These are phyloP conservation scores for Psilocybe sp. DNA, from an alignment of 768 basidiomycete species.

Conservation along the genomic window DNA sequence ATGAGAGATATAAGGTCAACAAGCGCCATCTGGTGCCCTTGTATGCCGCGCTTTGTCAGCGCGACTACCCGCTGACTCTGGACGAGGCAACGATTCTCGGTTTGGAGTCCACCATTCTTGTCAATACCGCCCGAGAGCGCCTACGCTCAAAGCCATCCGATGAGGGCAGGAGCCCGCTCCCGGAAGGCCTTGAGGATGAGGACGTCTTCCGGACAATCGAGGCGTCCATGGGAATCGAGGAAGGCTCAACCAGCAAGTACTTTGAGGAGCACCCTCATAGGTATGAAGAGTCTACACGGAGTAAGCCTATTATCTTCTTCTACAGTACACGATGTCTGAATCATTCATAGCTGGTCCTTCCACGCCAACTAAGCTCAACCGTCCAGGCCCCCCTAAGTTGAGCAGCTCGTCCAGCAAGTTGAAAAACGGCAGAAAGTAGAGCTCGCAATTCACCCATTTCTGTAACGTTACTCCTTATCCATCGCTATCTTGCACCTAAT, in stretches of 20 bases:
- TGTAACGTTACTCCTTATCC: too few relatives aligned
- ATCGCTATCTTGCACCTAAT: too few relatives aligned
- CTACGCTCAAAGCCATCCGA: conserved; percentile 29
- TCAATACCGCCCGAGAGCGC: conserved; percentile 50
- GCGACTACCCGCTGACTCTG: conserved; percentile 47
- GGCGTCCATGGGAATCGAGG: conserved; percentile 9
- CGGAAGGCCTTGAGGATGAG: conserved; percentile 11
- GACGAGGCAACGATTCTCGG: conserved; percentile 58
- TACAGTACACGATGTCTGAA: not conserved
- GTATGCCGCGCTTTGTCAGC: conserved; percentile 51
- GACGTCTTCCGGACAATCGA: conserved; percentile 15
- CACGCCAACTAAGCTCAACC: too few relatives aligned
- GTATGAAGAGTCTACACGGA: not conserved
- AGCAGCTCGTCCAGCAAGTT: too few relatives aligned
- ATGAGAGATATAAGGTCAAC: conserved; percentile 50
- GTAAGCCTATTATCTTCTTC: not conserved
- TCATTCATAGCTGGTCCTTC: too few relatives aligned
- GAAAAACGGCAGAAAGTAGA: too few relatives aligned
- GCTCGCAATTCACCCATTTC: too few relatives aligned
- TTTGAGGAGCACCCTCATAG: conserved; percentile 1
- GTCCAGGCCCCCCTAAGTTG: too few relatives aligned
- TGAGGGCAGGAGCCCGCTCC: conserved; percentile 19
- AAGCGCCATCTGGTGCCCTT: conserved; percentile 47
- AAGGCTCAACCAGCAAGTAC: conserved; percentile 15
- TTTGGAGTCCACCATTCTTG: conserved; percentile 43